Percentiles rank a stretch among this genome's conserved stretches.
phyloP scores from a whole-genome alignment of 2,329 filamentous ascomycete genomes.

The Verticillium albo-atrum region DNA sequence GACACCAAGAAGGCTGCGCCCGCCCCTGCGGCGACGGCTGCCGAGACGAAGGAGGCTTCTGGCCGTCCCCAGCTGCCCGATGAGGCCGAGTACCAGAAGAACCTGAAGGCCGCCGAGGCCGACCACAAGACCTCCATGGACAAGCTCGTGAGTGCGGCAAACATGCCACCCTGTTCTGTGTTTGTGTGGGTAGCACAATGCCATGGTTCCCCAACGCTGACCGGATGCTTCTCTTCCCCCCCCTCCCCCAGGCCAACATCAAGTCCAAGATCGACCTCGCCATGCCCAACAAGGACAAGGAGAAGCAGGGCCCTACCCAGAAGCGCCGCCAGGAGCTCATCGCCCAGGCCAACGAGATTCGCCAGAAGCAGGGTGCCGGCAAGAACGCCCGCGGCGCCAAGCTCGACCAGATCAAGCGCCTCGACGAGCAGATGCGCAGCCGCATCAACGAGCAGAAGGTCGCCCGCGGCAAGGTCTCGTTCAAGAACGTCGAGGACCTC shows the following conservation, averaged over 20 bases:
- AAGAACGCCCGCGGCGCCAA: conserved; percentile 76
- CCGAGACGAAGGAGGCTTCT: conserved; percentile 38
- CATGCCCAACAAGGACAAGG: conserved; percentile 67
- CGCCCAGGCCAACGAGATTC: conserved; percentile 76
- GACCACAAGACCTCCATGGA: conserved; percentile 75
- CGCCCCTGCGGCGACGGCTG: conserved; percentile 22
- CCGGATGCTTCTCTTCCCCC: conserved; percentile 8
- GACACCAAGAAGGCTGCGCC: conserved; percentile 43
- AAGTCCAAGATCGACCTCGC: conserved; percentile 85
- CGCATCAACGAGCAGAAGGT: conserved; percentile 84
- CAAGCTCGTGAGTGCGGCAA: conserved; percentile 29
- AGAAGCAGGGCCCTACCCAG: conserved; percentile 73
- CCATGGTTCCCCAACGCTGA: background rate
- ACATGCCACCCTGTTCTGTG: background rate
- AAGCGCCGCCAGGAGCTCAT: conserved; percentile 86
- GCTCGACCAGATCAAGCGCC: conserved; percentile 85
- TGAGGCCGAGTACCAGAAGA: conserved; percentile 76
- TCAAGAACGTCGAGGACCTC: conserved; percentile 84
- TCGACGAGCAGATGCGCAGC: conserved; percentile 84
- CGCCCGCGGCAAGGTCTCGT: conserved; percentile 73
- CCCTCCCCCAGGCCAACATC: conserved; percentile 65
- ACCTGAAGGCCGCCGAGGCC: conserved; percentile 78
- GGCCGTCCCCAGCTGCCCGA: conserved; percentile 79
- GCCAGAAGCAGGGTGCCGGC: conserved; percentile 79
- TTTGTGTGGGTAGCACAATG: background rate